phyloP scores from a whole-genome alignment of 106 monocot genomes.

The Dendrobium nobile region DNA sequence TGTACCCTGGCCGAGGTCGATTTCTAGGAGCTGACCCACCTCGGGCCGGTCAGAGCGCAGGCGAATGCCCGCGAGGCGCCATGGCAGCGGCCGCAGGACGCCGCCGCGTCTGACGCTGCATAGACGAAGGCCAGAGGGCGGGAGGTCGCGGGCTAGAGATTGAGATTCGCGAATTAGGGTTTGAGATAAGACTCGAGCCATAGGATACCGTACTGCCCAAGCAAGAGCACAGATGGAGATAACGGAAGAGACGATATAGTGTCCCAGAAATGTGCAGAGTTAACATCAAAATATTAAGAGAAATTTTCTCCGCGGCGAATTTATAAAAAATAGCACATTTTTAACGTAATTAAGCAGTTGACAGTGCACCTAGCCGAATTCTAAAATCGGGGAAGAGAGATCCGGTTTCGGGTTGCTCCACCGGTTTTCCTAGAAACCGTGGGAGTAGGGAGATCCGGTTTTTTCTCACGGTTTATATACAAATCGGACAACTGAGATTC shows the following conservation, averaged over 20 bases:
- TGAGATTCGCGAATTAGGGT: slow-evolving; percentile 19
- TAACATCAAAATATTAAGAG: no score
- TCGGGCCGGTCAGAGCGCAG: slow-evolving; percentile 17
- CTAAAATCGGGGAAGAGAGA: no score
- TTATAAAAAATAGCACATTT: no score
- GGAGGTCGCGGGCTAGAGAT: slow-evolving; percentile 3
- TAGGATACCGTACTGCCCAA: not conserved
- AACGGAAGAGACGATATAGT: not conserved
- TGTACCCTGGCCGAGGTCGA: slow-evolving; percentile 26
- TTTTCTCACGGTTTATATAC: no score
- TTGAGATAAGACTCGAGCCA: slow-evolving; percentile 20
- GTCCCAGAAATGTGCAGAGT: not conserved
- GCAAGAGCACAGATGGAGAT: not conserved
- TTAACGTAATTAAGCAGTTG: no score
- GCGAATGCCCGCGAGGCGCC: slow-evolving; percentile 13
- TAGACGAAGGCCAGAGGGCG: not conserved
- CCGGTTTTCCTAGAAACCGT: no score
- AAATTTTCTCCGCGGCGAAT: no score
- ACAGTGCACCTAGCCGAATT: no score
- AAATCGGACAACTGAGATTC: no score
- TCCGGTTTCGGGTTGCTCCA: no score
- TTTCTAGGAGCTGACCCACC: slow-evolving; percentile 34
- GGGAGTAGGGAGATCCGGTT: no score
- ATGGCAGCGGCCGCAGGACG: not conserved
- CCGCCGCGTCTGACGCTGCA: not conserved